Evolutionary conservation across 2,329 filamentous ascomycete species (phyloP), one percentile per base, ranked within the genome.

Genomic region (Colletotrichum falcatum): DNA sequence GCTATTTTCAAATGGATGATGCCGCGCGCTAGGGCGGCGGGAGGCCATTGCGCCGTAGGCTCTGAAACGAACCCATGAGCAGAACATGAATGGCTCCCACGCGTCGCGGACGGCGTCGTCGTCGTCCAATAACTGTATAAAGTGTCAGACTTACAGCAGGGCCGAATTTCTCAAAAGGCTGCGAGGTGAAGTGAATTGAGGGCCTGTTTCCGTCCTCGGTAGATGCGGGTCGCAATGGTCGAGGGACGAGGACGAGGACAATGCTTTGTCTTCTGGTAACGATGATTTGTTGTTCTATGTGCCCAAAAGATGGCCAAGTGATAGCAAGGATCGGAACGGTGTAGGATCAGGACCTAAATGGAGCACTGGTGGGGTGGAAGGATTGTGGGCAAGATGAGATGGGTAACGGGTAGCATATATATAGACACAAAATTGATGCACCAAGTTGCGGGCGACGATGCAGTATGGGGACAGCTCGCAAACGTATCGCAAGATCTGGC

Each of bases 401-500:
- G 68, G 65, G 56, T 51, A 59, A 49, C 30, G 30, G 39, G 69
- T 61, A 69, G 60, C 61, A 65, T 71, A 70, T 71, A 71, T 71
- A 70, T 70, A 71, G 65, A 70, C 60, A 60, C 44, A 55, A 56
- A 56, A 33, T 61, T 33, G 64, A 67, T 65, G 69, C 51, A 65
- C 46, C 59, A 54, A 55, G 65, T 60, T 39, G 60, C 56, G 65
- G 60, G 54, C 55, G 65, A 61, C 69, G 54, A 70, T 30, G 60
- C 69, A 71, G 20, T 42, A 70, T 53, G 55, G 65, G 35, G 65
- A 54, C 53, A 59, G 69, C 46, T 56, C 48, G 55, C 42, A 69
- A 42, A 63, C 46, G 54, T 66, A 70, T 70, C 67, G 68, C 65
- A 26, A 61, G 65, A 71, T 71, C 69, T 64, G 68, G 60, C 59